Base-by-base conservation (phyloP, 2,329 filamentous ascomycete species). In the Aspergillus ibericus region DNA sequence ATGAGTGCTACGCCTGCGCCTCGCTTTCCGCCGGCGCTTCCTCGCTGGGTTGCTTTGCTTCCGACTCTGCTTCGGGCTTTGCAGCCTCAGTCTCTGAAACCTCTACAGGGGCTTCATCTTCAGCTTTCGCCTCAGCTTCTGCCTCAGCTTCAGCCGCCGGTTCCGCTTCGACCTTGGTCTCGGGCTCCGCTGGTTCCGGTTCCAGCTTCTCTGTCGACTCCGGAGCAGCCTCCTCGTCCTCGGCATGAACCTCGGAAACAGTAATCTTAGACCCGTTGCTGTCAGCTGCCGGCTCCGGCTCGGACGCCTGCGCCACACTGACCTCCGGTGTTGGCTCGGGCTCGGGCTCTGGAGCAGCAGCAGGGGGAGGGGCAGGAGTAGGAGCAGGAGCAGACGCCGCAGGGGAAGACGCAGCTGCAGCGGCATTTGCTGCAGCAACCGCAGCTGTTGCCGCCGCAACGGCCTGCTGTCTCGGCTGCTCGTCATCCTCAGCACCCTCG, bases 401-500 rank as follows among this genome's bases (percentile, higher is more conserved):
- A 6, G 44, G 4, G 2, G 42, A 13, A 18, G 42, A 29, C 35
- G 32, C 54, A 40, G 18, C 47, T 13, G 35, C 35, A 13, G 55
- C 48, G 32, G 53, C 53, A 29, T 42, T 42, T 2, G 53, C 32
- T 12, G 53, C 53, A 20, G 51, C 51, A 9, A 53, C 51, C 13
- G 51, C 51, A 10, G 51, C 51, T n/a, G 38, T 53, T 0, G 62
- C 56, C 22, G 60, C 61, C 36, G 61, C 59, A 46, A 59, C 35
- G 27, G 64, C 60, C 46, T 64, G 63, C 38, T 54, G 63, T 25
- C 61, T 62, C 7, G 61, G 55, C 1, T 70, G 68, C 32, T 77
- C 72, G 16, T 89, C 86, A 60, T 96, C 92, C 68, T 96, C 92
- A 56, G 90, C 88, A 51, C 91, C 87, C 72, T 96, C 92, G 35